Base-by-base conservation (phyloP, 306 rosid genomes). In the Vigna trinervia region DNA sequence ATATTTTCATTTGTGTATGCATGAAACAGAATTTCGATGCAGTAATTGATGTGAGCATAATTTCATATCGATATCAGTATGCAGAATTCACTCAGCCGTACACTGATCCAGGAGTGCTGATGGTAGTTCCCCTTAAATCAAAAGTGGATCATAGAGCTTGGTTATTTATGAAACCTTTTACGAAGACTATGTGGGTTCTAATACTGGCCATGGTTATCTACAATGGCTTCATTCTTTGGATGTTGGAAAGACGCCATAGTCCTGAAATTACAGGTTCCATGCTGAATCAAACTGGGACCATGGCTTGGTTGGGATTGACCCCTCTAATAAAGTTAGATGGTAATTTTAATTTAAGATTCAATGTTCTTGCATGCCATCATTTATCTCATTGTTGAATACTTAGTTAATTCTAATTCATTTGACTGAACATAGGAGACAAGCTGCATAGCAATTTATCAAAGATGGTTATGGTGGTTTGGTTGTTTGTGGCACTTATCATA, bases 141-240 rank as follows among this genome's bases (percentile, higher is more conserved):
- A 73, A 72, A 19, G 12, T 51, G 43, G 41, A 67, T 22, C 32
- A 70, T 1, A 82, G 45, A 73, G 80, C 78, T 0, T 83, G 81
- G 80, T 17, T 89, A 30, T 83, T 89, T 78, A 5, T 84, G 79
- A 86, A 78, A 71, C 90, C 92, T 38, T 86, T 86, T 62, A 89
- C 92, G 47, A 32, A 50, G 50, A 8, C 51, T 60, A 78, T 89
- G 90, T 86, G 92, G 92, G 12, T 75, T 47, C 59, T 83, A 1
- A 85, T 78, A 39, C 84, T 41, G 11, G 73, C 43, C 48, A 61
- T 83, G 17, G 73, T 45, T 73, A 8, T 75, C 73, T 89, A 84
- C 78, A 89, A 86, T 53, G 92, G 90, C 17, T 75, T 86, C 81
- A 87, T 85, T 8, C 68, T 89, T 3, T 89, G 90, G 90, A 1